These are phyloP conservation scores for Cutaneotrichosporon sp. DNA, from an alignment of 1,284 basidiomycete species.

Conservation along the genomic window DNA sequence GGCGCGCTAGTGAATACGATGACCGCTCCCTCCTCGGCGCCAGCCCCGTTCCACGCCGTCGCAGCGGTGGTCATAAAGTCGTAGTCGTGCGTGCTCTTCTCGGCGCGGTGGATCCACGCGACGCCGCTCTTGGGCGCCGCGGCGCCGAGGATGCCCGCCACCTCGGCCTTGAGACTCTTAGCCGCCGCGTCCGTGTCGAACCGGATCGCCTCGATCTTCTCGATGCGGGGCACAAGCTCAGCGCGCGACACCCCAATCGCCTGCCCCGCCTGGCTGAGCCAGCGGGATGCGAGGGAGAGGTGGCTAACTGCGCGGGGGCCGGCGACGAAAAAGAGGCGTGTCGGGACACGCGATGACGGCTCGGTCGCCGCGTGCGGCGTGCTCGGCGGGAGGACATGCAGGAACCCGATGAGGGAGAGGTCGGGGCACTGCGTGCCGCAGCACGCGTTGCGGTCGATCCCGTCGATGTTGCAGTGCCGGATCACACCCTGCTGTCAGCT, in stretches of 20 bases:
- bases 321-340: conserved; percentile 75
- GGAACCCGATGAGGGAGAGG: conserved; percentile 41
- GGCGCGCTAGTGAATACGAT: conserved; percentile 51
- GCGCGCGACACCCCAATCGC: conserved; percentile 59
- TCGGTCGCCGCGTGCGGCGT: conserved; percentile 55
- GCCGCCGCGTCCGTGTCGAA: conserved; percentile 65
- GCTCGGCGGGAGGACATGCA: conserved; percentile 52
- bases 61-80: conserved; percentile 37
- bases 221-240: conserved; percentile 65
- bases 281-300: conserved; percentile 61
- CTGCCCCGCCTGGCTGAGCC: conserved; percentile 62
- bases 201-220: conserved; percentile 60
- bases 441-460: conserved; percentile 76
- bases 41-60: conserved; percentile 5
- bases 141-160: conserved; percentile 63
- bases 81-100: conserved; percentile 45
- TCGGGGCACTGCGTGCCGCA: conserved; percentile 72
- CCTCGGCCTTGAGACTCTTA: conserved; percentile 66
- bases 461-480: conserved; percentile 75
- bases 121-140: conserved; percentile 53
- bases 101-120: conserved; percentile 18
- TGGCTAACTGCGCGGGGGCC: conserved; percentile 71
- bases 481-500: conserved; percentile 62
- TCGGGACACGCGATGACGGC: conserved; percentile 59
- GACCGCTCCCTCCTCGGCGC: conserved; percentile 37